Evolutionary conservation across 192 early-diverging fungal species (phyloP), one percentile per base, ranked within the genome.

Genomic region (Gamsiella multidivaricata): DNA sequence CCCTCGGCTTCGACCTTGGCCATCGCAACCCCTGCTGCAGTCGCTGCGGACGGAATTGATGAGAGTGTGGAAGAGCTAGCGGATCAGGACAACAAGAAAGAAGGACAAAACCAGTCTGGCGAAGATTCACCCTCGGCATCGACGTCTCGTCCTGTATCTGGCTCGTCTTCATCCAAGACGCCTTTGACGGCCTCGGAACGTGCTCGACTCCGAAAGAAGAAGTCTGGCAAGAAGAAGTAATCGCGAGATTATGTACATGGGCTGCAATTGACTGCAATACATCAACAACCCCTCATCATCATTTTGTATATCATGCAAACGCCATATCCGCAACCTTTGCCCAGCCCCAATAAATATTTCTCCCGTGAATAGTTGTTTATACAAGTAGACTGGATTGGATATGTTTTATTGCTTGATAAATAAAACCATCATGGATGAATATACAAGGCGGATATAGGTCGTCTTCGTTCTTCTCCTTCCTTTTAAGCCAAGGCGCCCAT

Each of bases 401-500:
- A 39, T 12, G 12, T 54, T 54, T 54, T 54, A 33, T 33, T 54
- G 12, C n/a, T 41, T 39, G 2, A 25, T 56, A 2, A 31, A 3
- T 8, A 33, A 34, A 14, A 12, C 29, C 17, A 55, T 55, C 14
- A 46, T n/a, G 10, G 6, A 5, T 10, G n/a, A 53, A 33, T 65
- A 41, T 41, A 41, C 7, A n/a, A n/a, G n/a, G n/a, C n/a, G n/a
- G n/a, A n/a, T n/a, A n/a, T n/a, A n/a, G n/a, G n/a, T n/a, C n/a
- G n/a, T n/a, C n/a, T n/a, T n/a, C n/a, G n/a, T n/a, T n/a, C n/a
- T n/a, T n/a, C n/a, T n/a, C n/a, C n/a, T n/a, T n/a, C n/a, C n/a
- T n/a, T n/a, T n/a, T 43, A 69, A 36, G 92, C 91, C 54, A 92
- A 78, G 11, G 89, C 83, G 39, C 91, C 92, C 89, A 92, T 91